These are phyloP conservation scores for Leishmania aethiopica DNA, from an alignment of 208 protist species.

Conservation along the genomic window DNA sequence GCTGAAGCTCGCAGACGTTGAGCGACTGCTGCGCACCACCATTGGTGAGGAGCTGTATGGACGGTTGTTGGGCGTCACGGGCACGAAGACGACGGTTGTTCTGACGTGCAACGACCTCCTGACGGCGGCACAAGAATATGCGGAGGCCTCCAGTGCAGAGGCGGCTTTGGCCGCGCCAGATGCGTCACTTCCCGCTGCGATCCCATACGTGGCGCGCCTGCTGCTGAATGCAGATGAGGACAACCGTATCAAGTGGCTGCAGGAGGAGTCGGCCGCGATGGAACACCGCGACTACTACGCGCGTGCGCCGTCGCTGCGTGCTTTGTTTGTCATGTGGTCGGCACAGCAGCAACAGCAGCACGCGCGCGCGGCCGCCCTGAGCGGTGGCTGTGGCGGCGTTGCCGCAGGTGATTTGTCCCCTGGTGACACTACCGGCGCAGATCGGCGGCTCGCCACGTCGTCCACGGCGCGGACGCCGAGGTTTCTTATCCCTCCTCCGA, in stretches of 20 bases:
- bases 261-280: conserved; percentile 56
- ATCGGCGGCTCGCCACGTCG: conserved; percentile 12
- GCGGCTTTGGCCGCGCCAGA: neutral
- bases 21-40: conserved; percentile 33
- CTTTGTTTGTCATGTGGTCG: conserved; percentile 67
- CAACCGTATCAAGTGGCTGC: conserved; percentile 75
- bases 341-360: conserved; percentile 23
- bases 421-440: neutral
- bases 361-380: conserved; percentile 10
- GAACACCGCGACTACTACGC: conserved; percentile 45
- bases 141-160: neutral
- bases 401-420: neutral
- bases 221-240: conserved; percentile 75
- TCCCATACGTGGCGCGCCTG: conserved; percentile 40
- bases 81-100: neutral
- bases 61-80: conserved; percentile 32
- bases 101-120: conserved; percentile 26
- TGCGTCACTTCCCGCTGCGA: neutral
- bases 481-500: conserved; percentile 18
- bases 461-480: conserved; percentile 12
- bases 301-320: conserved; percentile 71
- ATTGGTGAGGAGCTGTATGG: conserved; percentile 28
- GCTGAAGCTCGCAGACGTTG: conserved; percentile 56
- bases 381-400: neutral
- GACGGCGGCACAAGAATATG: conserved; percentile 3